These are phyloP conservation scores for Pythium apleroticum DNA, from an alignment of 352 stramenopile genomes.

Conservation along the genomic window DNA sequence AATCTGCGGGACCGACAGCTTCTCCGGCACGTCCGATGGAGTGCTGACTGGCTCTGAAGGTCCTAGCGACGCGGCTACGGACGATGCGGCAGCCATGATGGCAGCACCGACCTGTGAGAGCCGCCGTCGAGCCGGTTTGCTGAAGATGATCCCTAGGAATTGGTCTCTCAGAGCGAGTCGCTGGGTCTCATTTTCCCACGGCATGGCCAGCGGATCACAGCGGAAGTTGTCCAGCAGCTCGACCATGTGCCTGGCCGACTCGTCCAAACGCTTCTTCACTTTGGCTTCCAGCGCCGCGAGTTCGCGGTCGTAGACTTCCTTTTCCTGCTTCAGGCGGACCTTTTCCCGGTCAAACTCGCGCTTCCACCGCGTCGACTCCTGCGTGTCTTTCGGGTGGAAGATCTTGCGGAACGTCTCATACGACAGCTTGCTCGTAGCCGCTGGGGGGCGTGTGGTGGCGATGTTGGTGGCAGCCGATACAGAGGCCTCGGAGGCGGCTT, in stretches of 20 bases:
- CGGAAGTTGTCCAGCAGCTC: constrained; percentile 59
- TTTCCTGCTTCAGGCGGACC: constrained; percentile 48
- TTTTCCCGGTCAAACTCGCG: constrained; percentile 75
- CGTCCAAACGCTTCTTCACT: constrained; percentile 70
- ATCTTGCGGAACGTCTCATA: constrained; percentile 64
- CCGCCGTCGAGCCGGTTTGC: constrained; percentile 42
- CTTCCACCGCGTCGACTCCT: constrained; percentile 55
- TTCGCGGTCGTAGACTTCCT: constrained; percentile 70
- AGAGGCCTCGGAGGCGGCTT: not conserved
- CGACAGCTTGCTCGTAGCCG: constrained; percentile 35
- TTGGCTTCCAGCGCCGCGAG: constrained; percentile 67
- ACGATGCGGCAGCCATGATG: constrained; percentile 10
- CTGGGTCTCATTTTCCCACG: constrained; percentile 54
- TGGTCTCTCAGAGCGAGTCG: constrained; percentile 47
- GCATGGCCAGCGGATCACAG: constrained; percentile 45
- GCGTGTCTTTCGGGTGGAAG: constrained; percentile 53
- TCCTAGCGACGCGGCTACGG: not conserved
- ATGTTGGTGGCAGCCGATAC: not conserved
- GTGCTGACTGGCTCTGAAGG: not conserved
- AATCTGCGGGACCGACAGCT: constrained; percentile 47
- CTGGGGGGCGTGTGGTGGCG: not conserved
- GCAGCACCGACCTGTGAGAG: constrained; percentile 23
- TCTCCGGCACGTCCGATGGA: constrained; percentile 30
- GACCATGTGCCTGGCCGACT: constrained; percentile 73
- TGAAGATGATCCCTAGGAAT: constrained; percentile 67